A percentile compares a stretch with the other conserved stretches of the same genome.
phyloP scores from a whole-genome alignment of 2,329 filamentous ascomycete genomes.

The Trichophyton equinum region DNA sequence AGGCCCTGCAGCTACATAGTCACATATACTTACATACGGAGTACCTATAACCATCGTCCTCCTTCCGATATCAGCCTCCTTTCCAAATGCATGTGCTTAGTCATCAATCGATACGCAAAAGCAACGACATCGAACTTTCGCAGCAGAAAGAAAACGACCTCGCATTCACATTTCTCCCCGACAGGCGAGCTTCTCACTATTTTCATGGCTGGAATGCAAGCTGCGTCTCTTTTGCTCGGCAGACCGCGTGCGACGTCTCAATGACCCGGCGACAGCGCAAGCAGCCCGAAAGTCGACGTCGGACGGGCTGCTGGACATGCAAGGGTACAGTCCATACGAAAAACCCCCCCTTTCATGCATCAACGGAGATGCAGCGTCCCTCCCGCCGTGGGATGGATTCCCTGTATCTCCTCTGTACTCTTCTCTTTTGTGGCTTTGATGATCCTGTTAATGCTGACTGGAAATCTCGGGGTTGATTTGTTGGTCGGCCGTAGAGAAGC shows the following conservation, averaged over 20 bases:
- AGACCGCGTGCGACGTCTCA: neutral
- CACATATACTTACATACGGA: neutral
- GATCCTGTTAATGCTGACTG: neutral
- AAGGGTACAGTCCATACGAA: slow-evolving; percentile 16
- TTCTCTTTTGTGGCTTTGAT: neutral
- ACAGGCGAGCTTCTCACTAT: neutral
- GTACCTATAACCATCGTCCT: neutral
- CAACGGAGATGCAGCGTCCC: neutral
- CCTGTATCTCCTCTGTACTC: neutral
- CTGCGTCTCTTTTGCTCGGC: neutral
- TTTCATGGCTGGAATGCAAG: slow-evolving; percentile 1
- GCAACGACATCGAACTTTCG: neutral
- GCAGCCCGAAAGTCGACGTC: slow-evolving; percentile 16
- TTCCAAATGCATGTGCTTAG: neutral
- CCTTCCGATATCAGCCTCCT: neutral
- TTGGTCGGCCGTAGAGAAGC: slow-evolving; percentile 14
- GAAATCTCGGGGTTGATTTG: neutral
- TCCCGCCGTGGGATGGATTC: neutral
- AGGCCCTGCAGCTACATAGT: neutral
- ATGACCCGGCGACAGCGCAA: slow-evolving; percentile 11
- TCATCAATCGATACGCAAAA: neutral
- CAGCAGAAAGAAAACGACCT: neutral
- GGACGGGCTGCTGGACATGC: slow-evolving; percentile 20
- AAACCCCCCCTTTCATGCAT: neutral
- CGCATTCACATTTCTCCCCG: neutral